Conservation (phyloP, 805 yeast genomes). For the Metschnikowia colocasiae region DNA sequence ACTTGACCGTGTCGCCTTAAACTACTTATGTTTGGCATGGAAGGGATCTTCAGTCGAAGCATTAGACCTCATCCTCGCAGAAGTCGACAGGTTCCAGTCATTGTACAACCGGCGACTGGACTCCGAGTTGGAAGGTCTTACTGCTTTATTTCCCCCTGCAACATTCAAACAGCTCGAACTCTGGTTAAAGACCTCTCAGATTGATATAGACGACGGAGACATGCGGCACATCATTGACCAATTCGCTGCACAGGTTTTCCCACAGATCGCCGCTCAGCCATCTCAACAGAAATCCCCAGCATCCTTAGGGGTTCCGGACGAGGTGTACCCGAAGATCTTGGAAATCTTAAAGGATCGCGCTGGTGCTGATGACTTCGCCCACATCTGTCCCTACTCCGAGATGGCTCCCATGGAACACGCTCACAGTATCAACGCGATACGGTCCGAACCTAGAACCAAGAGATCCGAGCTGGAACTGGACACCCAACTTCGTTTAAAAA, state of each 20-base stretch:
- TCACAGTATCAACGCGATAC: background rate
- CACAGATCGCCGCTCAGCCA: background rate
- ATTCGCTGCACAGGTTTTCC: background rate
- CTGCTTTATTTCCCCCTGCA: background rate
- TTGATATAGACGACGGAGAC: background rate
- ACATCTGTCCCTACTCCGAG: background rate
- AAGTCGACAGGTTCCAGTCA: background rate
- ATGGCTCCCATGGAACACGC: too few species aligned
- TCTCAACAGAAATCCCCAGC: background rate
- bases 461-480: background rate
- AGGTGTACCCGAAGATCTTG: background rate
- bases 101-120: background rate
- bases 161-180: background rate
- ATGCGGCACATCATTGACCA: background rate
- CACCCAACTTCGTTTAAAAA: background rate
- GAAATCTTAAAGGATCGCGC: background rate
- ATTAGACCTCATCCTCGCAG: background rate
- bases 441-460: too few species aligned
- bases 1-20: too few species aligned
- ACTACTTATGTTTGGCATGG: background rate
- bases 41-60: background rate
- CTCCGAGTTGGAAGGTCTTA: background rate
- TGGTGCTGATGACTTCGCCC: background rate
- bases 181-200: background rate
- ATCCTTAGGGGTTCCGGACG: background rate